phyloP scores from a whole-genome alignment of 352 stramenopile species.

The Phytophthora tentaculata region DNA sequence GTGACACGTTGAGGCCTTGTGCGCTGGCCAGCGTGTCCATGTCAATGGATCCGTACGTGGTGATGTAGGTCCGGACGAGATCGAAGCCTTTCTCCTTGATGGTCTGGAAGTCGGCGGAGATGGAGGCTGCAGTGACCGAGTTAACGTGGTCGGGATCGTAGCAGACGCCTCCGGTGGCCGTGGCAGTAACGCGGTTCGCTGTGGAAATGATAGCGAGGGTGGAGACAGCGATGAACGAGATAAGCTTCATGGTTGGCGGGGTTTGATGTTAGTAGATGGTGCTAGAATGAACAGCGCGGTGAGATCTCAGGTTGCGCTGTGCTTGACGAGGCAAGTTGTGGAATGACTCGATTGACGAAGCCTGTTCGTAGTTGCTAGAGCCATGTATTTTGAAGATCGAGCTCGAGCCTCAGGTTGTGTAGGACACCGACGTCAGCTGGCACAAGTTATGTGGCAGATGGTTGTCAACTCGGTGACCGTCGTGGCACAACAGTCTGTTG shows the following conservation, averaged over 20 bases:
- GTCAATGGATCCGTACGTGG: no score
- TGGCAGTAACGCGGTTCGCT: background rate
- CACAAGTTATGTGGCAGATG: conserved; percentile 26
- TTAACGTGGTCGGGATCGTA: background rate
- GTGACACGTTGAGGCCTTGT: background rate
- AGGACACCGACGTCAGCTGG: conserved; percentile 17
- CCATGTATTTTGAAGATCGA: no score
- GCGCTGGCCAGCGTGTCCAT: no score
- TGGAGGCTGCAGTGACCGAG: background rate
- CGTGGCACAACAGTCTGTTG: conserved; percentile 6
- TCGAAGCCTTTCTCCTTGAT: background rate
- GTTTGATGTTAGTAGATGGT: no score
- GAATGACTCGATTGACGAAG: no score
- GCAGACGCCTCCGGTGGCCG: background rate
- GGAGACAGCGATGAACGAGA: background rate
- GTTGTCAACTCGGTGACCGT: conserved; percentile 21
- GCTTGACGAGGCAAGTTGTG: background rate
- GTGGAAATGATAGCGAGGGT: background rate
- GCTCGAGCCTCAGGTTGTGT: no score
- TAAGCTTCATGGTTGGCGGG: background rate
- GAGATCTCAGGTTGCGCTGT: background rate
- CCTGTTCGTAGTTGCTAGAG: background rate
- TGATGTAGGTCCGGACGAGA: no score
- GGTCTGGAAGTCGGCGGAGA: background rate
- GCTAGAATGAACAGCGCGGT: background rate